These are phyloP conservation scores for Gaultheria prostrata DNA, from an alignment of 148 eudicot genomes.

Conservation along the genomic window DNA sequence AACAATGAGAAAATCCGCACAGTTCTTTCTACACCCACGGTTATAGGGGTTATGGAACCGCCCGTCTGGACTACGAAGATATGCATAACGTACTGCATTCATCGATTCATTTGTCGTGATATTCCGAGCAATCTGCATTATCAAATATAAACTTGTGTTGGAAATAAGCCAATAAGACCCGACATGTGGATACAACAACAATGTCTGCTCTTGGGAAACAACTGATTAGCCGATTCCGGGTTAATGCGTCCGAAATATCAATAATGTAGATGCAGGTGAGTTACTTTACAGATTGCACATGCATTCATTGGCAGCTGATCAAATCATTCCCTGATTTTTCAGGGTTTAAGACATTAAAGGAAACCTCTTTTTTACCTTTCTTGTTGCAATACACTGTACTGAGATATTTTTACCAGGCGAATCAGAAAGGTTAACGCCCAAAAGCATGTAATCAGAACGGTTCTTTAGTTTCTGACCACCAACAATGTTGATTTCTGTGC, in stretches of 20 bases:
- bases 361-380: not conserved
- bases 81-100: slow-evolving; percentile 63
- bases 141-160: slow-evolving; percentile 8
- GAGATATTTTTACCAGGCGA: not conserved
- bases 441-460: not conserved
- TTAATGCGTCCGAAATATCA: not conserved
- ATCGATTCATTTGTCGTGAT: slow-evolving; percentile 83
- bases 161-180: not conserved
- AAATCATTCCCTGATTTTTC: not conserved
- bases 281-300: not conserved
- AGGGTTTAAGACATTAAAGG: not conserved
- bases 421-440: not conserved
- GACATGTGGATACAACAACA: not conserved
- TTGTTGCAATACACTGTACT: not conserved
- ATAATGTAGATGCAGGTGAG: not conserved
- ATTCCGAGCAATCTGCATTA: slow-evolving; percentile 76
- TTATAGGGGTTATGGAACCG: slow-evolving; percentile 81
- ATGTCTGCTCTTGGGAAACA: not conserved
- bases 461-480: not conserved
- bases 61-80: slow-evolving; percentile 79
- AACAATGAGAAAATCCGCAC: slow-evolving; percentile 73
- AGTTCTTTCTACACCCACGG: slow-evolving; percentile 81
- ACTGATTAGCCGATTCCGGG: not conserved
- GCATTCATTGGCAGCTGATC: not conserved
- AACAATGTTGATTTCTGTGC: not conserved